These are phyloP conservation scores for Cyathus striatus DNA, from an alignment of 768 basidiomycete species.

Conservation along the genomic window DNA sequence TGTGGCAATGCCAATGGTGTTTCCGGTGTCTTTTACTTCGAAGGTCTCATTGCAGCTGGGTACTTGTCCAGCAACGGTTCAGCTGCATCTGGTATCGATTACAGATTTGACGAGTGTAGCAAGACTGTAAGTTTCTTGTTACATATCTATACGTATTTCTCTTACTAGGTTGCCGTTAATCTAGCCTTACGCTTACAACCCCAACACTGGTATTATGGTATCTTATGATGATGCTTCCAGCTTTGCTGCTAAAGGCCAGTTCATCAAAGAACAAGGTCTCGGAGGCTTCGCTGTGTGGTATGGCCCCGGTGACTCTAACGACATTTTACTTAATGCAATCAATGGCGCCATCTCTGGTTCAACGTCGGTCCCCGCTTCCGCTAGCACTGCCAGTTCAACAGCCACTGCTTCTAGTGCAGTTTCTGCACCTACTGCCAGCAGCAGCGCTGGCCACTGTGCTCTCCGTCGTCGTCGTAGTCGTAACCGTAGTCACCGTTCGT, in stretches of 20 bases:
- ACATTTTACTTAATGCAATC: conserved; percentile 50
- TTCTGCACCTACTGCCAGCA: too few relatives aligned
- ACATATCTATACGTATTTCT: background rate
- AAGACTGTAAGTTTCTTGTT: conserved; percentile 49
- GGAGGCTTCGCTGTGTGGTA: conserved; percentile 65
- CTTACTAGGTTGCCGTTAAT: background rate
- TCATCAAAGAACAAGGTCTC: conserved; percentile 42
- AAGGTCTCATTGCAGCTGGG: conserved; percentile 43
- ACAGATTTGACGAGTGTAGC: conserved; percentile 55
- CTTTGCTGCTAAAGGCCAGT: conserved; percentile 51
- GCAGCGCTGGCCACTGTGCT: too few relatives aligned
- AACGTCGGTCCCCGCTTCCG: too few relatives aligned
- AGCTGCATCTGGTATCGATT: conserved; percentile 36
- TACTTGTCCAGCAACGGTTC: conserved; percentile 41
- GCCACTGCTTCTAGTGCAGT: too few relatives aligned
- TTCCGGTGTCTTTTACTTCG: conserved; percentile 30
- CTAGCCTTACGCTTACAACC: conserved; percentile 62
- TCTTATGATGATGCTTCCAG: conserved; percentile 60
- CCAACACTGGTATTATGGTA: conserved; percentile 43
- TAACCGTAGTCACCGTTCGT: too few relatives aligned
- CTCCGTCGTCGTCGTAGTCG: too few relatives aligned
- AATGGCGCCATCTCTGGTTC: conserved; percentile 18
- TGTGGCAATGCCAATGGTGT: background rate
- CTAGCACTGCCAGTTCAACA: too few relatives aligned
- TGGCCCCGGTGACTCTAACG: conserved; percentile 44